A percentile compares a stretch with the other conserved stretches of the same genome.
These are phyloP conservation scores for Phlyctochytrium planicorne DNA, from an alignment of 192 early-diverging fungal genomes.

Conservation along the genomic window DNA sequence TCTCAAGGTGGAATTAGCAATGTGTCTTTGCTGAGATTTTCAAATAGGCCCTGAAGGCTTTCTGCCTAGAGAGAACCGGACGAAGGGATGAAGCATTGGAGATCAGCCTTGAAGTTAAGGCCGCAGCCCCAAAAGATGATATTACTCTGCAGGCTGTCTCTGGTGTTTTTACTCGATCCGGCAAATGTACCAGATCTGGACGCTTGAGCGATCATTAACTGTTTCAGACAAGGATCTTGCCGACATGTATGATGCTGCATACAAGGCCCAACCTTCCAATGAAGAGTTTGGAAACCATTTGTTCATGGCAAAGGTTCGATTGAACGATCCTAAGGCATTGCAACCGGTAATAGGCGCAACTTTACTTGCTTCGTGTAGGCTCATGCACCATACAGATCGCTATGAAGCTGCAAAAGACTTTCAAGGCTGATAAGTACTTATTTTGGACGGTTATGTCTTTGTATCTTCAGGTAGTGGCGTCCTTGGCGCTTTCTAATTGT, in stretches of 20 bases:
- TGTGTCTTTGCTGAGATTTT: conserved; percentile 1
- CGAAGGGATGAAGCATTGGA: conserved; percentile 59
- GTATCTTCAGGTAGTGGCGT: conserved; percentile 77
- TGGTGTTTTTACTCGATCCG: conserved; percentile 45
- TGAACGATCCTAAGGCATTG: conserved; percentile 62
- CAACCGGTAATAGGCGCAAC: conserved; percentile 48
- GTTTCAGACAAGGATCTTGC: conserved; percentile 64
- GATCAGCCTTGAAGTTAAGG: conserved; percentile 65
- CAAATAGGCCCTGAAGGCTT: conserved; percentile 69
- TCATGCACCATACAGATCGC: too few relatives aligned
- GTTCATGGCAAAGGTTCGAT: conserved; percentile 82
- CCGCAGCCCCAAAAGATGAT: conserved; percentile 58
- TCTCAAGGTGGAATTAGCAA: conserved; percentile 55
- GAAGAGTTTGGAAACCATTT: conserved; percentile 72
- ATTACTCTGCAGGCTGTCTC: conserved; percentile 59
- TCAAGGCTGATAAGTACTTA: conserved; percentile 74
- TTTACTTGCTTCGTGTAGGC: neutral
- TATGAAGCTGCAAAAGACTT: conserved; percentile 76
- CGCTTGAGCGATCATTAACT: conserved; percentile 11
- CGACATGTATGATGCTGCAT: conserved; percentile 71
- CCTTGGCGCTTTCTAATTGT: neutral
- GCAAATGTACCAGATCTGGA: neutral
- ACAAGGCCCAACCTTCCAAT: conserved; percentile 56
- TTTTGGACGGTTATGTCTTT: conserved; percentile 86
- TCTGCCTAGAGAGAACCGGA: conserved; percentile 65